Evolutionary conservation across 345 rosid genomes (phyloP), one percentile per base, ranked within the genome.

Genomic region (Dimocarpus longan): DNA sequence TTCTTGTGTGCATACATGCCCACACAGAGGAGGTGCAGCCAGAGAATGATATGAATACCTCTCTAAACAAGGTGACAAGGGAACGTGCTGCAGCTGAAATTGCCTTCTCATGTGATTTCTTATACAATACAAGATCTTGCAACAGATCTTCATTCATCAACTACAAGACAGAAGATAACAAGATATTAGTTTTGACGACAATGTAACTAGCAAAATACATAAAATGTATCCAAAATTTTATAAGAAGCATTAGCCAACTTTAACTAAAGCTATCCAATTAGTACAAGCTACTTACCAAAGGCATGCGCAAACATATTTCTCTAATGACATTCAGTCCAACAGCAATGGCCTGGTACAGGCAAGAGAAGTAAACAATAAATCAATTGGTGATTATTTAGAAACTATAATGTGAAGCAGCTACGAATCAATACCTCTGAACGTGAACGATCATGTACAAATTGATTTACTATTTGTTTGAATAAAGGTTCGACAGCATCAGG

Each of bases 401-500:
- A 12, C 24, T 15, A 19, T 56, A n/a, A 3, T 26, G 62, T 26
- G 7, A 46, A 43, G 56, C 28, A 56, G 76, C 71, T 22, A 37
- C 43, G 62, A 80, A 73, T 66, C 77, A 75, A 54, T 80, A 90
- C 99, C 98, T 94, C 99, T 16, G 99, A 84, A 68, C 98, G 97
- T 79, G 99, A 96, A 26, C 80, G 88, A 77, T 96, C 98, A 60
- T 93, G 97, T 66, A 94, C 95, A 89, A 96, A 96, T 64, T 96
- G 93, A 84, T 96, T 94, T 64, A 92, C 99, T 65, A 96, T 91
- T 87, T 96, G 98, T 84, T 81, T 91, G 78, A 96, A 94, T 78
- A 96, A 84, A 73, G 98, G 95, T 79, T 96, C 97, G 82, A 91
- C 98, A n/a, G 94, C 98, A 90, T 96, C 98, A 64, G 99, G 94